Evolutionary conservation across 257 asterid genomes (phyloP), one percentile per base, ranked within the genome.

Genomic region (Leonotis leonurus): DNA sequence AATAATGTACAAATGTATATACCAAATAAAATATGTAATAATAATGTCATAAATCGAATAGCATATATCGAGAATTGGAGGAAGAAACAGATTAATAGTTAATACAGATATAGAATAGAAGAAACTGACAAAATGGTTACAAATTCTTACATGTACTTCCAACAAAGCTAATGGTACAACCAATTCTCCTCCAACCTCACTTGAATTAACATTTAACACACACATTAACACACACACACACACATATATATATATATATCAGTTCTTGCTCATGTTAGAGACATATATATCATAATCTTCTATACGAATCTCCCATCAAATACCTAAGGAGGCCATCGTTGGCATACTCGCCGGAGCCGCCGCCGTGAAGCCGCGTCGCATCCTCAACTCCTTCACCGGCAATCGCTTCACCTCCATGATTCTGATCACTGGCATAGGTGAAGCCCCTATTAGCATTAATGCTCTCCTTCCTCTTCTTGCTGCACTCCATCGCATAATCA

Each of bases 391-490:
- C 77, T 12, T 1, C 35, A 29, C 44, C 59, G 4, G 46, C 10
- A 2, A 35, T 70, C 46, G 54, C 36, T 5, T 58, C 45, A 37
- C 3, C n/a, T n/a, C n/a, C n/a, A n/a, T n/a, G 65, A 63, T 43
- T 43, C 11, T 43, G 50, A 16, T 43, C 24, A 18, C 64, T 40
- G 13, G 21, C 13, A 2, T 48, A 65, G 6, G 39, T 8, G 21
- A 63, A 39, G 25, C 72, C 27, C 8, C 5, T 66, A 65, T 7
- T 80, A 48, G 12, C 0, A 29, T 69, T n/a, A n/a, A n/a, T 74
- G n/a, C n/a, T n/a, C 25, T 84, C 88, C 70, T 70, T 85, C 67
- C 85, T 76, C 61, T 78, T 85, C 73, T 78, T 82, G 69, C 61
- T 73, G 65, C 85, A 78, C 40, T 77, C 78, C 48, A 68, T 58